These are phyloP conservation scores for Grigorovia humatica DNA, from an alignment of 805 yeast species.

Conservation along the genomic window DNA sequence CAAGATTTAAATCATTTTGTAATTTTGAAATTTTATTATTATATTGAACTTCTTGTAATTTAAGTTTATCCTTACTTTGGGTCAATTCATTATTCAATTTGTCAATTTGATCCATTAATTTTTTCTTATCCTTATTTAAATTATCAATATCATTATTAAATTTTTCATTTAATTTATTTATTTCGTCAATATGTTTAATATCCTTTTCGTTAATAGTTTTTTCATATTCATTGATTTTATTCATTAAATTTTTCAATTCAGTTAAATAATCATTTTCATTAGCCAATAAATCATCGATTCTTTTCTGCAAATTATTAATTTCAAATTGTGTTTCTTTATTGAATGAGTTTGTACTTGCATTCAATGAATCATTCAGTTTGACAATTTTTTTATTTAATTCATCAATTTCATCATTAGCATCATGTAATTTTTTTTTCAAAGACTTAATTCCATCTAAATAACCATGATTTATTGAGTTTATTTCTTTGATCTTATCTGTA, in stretches of 20 bases:
- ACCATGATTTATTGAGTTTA: not conserved
- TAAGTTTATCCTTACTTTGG: not conserved
- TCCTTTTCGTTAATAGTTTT: not conserved
- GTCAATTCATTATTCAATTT: not conserved
- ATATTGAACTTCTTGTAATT: not conserved
- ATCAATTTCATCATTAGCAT: not conserved
- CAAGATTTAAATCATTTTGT: not conserved
- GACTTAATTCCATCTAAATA: not conserved
- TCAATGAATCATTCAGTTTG: not conserved
- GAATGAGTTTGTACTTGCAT: not conserved
- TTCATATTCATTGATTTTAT: not conserved
- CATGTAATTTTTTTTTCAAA: not conserved
- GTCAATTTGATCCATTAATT: not conserved
- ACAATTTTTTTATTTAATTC: not conserved
- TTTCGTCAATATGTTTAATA: not conserved
- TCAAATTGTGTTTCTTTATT: not conserved
- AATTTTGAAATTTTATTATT: not conserved
- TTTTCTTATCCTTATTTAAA: not conserved
- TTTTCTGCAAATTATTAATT: not conserved
- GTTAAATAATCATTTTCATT: not conserved
- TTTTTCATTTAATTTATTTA: not conserved
- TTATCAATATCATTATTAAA: not conserved
- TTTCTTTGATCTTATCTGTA: conserved; percentile 1
- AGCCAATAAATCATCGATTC: not conserved
- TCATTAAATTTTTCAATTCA: not conserved